Evolutionary conservation across 2,329 filamentous ascomycete species (phyloP).

Genomic region (Sporothrix sp.): DNA sequence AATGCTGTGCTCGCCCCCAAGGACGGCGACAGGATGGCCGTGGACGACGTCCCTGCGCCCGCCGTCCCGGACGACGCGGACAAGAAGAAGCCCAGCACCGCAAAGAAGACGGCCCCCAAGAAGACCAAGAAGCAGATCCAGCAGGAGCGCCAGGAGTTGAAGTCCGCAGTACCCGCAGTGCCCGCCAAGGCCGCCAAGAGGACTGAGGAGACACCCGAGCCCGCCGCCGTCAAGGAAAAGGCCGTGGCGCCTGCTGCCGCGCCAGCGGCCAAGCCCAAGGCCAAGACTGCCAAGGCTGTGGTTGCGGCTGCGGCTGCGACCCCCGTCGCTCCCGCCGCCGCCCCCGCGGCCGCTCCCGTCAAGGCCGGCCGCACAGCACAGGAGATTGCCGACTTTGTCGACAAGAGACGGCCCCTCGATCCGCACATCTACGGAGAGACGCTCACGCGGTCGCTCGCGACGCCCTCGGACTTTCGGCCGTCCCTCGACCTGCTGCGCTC

Average conservation of each 20-base stretch:
- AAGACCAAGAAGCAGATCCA: constrained; percentile 71
- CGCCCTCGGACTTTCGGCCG: constrained; percentile 37
- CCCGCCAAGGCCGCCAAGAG: constrained; percentile 27
- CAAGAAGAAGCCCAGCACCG: constrained; percentile 26
- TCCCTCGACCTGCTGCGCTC: constrained; percentile 37
- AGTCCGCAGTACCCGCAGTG: too few species aligned
- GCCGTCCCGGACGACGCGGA: constrained; percentile 25
- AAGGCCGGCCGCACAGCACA: constrained; percentile 7
- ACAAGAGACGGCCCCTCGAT: constrained; percentile 13
- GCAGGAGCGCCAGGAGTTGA: constrained; percentile 53
- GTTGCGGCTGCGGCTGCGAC: background rate
- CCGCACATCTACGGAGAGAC: constrained; percentile 38
- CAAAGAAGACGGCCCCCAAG: constrained; percentile 41
- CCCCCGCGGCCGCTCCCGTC: constrained; percentile 15
- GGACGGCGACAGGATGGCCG: constrained; percentile 38
- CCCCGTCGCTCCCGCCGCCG: background rate
- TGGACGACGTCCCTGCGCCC: constrained; percentile 39
- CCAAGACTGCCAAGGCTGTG: constrained; percentile 16
- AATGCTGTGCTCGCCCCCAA: constrained; percentile 26
- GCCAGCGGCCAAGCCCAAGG: constrained; percentile 21
- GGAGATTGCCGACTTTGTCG: constrained; percentile 14
- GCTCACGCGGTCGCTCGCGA: constrained; percentile 35
- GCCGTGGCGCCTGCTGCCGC: background rate
- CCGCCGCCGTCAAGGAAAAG: background rate
- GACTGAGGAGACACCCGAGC: background rate